A percentile compares a stretch with the other conserved stretches of the same genome.
Evolutionary conservation across 176 grass and related monocot genomes (phyloP).

Genomic region (Rhynchospora pubera): DNA sequence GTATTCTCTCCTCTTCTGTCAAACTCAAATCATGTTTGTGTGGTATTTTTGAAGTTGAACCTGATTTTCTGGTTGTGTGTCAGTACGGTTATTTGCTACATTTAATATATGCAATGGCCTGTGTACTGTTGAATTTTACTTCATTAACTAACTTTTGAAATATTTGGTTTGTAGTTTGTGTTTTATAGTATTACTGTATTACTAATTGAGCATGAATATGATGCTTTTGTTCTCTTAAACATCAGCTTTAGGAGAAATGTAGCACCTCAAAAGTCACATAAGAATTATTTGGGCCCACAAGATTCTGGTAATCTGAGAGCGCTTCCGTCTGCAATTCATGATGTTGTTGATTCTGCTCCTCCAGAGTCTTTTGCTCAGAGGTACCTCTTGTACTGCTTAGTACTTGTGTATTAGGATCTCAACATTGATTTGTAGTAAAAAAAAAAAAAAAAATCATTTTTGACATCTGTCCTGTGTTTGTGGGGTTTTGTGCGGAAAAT

Average conservation of each 20-base stretch:
- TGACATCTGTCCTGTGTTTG: not conserved
- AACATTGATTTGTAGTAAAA: not conserved
- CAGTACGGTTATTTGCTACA: not conserved
- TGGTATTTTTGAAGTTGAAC: not conserved
- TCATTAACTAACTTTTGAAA: not conserved
- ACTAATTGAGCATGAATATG: not conserved
- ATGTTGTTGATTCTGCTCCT: not conserved
- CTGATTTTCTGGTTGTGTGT: not conserved
- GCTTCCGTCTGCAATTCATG: not conserved
- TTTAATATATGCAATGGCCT: not conserved
- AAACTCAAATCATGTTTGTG: not conserved
- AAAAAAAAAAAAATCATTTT: too few relatives aligned
- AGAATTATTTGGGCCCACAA: not conserved
- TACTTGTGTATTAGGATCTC: not conserved
- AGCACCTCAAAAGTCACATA: not conserved
- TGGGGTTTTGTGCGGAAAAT: constrained; percentile 15
- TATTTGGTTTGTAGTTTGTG: not conserved
- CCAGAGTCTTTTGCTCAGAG: not conserved
- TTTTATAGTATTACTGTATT: not conserved
- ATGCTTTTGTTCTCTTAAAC: not conserved
- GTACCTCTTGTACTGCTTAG: not conserved
- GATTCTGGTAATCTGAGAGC: not conserved
- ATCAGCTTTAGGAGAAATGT: not conserved
- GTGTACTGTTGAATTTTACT: not conserved
- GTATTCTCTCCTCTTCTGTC: not conserved